Base-by-base conservation (phyloP, 1,139 yeast species). In the Saccharomycopsis crataegensis region DNA sequence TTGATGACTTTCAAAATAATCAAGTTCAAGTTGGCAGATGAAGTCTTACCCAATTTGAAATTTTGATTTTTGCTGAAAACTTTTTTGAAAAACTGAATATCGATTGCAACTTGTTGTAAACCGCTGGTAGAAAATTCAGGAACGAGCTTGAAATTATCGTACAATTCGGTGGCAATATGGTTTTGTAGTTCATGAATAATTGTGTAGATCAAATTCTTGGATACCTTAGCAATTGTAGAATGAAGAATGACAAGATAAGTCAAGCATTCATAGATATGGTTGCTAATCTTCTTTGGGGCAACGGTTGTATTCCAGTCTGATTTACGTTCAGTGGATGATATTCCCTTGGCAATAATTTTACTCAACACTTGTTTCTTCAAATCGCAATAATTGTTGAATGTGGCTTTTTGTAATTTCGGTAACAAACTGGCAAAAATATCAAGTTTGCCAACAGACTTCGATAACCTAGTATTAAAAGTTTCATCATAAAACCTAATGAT, bases 171-270 rank as follows among this genome's bases (percentile, higher is more conserved):
- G 2, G 79, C 67, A 6, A 77, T 63, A 57, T 78, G 78, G 36
- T 72, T 71, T 58, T 75, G 74, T 14, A 81, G 68, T 48, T 74
- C 78, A 31, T 69, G 65, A 22, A 80, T 64, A 3, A 79, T 75
- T 12, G 70, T 67, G 36, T 67, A 64, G 8, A 78, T 72, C 47
- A 79, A 62, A 40, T 69, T 71, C 1, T 76, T 73, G 0, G 82
- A 77, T 14, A 78, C 72, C 44, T 72, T 73, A 38, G 70, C 64
- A 37, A 80, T 79, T 52, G 73, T 75, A 33, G 82, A 71, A 60
- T 80, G 83, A 1, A 80, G 76, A 16, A 74, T 67, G 6, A 82
- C 80, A 32, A 84, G 63, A 42, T 75, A 65, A 63, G 80, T 71
- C 46, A 83, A 64, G 1, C 76, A 68, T 54, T 80, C 79, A 55